Conservation (phyloP, 306 rosid species). For the Ormosia semicastrata region DNA sequence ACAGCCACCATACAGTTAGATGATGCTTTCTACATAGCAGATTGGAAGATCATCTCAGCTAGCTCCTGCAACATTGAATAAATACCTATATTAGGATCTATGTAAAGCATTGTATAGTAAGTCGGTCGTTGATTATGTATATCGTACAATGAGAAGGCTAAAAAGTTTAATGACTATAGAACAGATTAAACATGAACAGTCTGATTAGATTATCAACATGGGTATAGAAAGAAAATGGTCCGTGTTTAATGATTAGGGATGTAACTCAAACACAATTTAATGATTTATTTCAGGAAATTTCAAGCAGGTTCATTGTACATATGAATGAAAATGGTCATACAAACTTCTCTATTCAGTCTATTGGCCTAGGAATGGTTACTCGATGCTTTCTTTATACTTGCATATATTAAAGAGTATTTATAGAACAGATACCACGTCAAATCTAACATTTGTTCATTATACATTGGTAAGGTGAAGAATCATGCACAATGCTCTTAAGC, state of each 20-base stretch:
- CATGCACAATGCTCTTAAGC: neutral
- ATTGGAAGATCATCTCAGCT: conserved; percentile 91
- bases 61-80: conserved; percentile 72
- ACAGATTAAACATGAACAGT: neutral
- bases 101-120: neutral
- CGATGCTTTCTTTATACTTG: neutral
- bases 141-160: neutral
- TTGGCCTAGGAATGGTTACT: neutral
- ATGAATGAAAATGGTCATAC: neutral
- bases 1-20: neutral
- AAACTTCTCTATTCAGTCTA: neutral
- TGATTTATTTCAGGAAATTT: neutral
- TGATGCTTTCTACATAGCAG: conserved; percentile 50
- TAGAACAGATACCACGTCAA: neutral
- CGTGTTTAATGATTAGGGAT: neutral
- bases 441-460: neutral
- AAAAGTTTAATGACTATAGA: neutral
- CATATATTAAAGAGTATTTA: too few species aligned
- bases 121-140: neutral
- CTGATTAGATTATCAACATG: neutral
- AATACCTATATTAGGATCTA: neutral
- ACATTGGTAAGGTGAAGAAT: neutral
- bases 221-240: neutral
- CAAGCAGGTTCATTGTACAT: neutral
- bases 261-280: neutral